Conservation (phyloP, 2,329 filamentous ascomycete genomes). For the Aspergillus thermomutatus region DNA sequence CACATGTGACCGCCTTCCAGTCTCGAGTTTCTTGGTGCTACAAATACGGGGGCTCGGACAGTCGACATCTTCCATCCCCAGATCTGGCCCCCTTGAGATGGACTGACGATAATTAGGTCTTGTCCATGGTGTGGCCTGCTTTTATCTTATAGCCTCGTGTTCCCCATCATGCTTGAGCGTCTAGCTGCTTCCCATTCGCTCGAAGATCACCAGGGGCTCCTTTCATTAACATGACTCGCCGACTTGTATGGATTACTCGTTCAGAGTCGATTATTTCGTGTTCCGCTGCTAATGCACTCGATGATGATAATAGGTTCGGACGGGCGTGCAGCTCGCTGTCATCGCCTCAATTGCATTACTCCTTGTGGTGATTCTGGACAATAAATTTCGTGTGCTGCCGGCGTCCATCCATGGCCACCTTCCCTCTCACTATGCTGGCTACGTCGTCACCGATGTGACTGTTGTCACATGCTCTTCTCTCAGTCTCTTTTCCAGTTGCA, state of each 20-base stretch:
- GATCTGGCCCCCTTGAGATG: slow-evolving; percentile 28
- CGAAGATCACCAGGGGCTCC: slow-evolving; percentile 28
- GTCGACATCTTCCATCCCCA: slow-evolving; percentile 8
- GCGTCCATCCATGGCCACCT: slow-evolving; percentile 82
- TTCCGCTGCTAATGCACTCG: slow-evolving; percentile 8
- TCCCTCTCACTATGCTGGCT: slow-evolving; percentile 77
- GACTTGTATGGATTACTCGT: slow-evolving; percentile 33
- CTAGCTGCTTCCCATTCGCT: slow-evolving; percentile 23
- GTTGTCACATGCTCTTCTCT: slow-evolving; percentile 71
- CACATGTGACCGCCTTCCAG: slow-evolving; percentile 29
- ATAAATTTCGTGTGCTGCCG: slow-evolving; percentile 81
- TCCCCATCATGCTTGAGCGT: slow-evolving; percentile 32
- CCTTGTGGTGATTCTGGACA: slow-evolving; percentile 78
- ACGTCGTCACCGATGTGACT: slow-evolving; percentile 81
- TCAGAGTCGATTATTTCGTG: not conserved
- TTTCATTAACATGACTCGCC: slow-evolving; percentile 40
- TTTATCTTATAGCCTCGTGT: slow-evolving; percentile 10
- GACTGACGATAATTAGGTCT: slow-evolving; percentile 23
- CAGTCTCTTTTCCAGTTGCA: slow-evolving; percentile 72
- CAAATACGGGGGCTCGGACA: slow-evolving; percentile 1
- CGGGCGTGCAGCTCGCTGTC: slow-evolving; percentile 70
- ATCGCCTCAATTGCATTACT: slow-evolving; percentile 65
- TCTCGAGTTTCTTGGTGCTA: slow-evolving; percentile 12
- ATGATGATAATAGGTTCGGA: slow-evolving; percentile 50
- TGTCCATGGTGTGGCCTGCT: slow-evolving; percentile 22